Base-by-base conservation (phyloP, 2,329 filamentous ascomycete genomes). In the Xylaria sp. region DNA sequence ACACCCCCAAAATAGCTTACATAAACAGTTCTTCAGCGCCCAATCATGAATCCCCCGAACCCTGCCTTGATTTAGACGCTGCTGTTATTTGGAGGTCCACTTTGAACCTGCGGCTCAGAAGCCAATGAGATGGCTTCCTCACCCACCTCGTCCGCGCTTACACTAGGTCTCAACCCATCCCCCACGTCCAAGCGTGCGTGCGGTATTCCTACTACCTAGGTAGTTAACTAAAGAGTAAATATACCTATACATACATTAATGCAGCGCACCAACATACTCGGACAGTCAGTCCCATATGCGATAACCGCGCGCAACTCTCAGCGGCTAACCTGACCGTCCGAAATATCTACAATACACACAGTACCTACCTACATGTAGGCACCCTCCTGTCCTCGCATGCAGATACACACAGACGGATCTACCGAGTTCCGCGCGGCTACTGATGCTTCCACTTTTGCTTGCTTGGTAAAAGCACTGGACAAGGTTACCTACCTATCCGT, bases 371-470 rank as follows among this genome's bases (percentile, higher is more conserved):
- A 28, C 34, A 37, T 10, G 34, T 41, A 41, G 39, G 39, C 48
- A 51, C 48, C 25, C 32, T 20, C 28, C 32, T 48, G 20, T 28
- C 15, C 15, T 15, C 39, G 0, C 10, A 41, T 48, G n/a, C 28
- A 28, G 28, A 28, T 37, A 37, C 34, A 37, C 34, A 37, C 34
- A 37, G 34, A 37, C 34, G 34, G 20, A n/a, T 54, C 51, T 50
- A 39, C 39, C 63, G 13, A 50, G 58, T 56, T 70, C 63, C 68
- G 68, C 68, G 68, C 68, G 68, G 68, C 59, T 70, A 37, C 25
- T 63, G 39, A 6, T 51, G 59, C 54, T 66, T 66, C 58, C 55
- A 63, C 20, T 39, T 39, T 6, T 28, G 28, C 28, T 37, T 37
- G 34, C 8, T 37, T 10, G 34, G 34, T 37, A 37, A 37, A 37